A percentile compares a stretch with the other conserved stretches of the same genome.
These are phyloP conservation scores for Schizothecium vesticola DNA, from an alignment of 495 filamentous ascomycete genomes.

Conservation along the genomic window DNA sequence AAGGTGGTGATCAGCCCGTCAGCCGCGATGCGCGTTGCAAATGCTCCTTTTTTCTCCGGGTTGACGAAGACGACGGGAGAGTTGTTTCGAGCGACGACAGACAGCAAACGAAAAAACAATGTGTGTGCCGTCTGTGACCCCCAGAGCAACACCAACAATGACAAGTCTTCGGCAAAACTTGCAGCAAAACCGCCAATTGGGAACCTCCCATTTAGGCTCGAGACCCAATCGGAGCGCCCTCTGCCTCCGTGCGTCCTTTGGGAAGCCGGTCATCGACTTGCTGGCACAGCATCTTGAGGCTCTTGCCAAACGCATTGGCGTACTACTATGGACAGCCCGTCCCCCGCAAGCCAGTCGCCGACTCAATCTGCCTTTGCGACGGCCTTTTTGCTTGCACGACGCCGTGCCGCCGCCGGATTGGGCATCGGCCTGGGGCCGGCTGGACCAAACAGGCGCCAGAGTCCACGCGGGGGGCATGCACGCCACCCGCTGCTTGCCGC, in stretches of 20 bases:
- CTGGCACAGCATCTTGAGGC: conserved; percentile 13
- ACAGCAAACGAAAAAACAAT: background rate
- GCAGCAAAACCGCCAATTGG: background rate
- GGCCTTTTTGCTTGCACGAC: conserved; percentile 14
- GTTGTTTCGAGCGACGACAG: background rate
- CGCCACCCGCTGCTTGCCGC: conserved; percentile 11
- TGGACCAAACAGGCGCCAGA: conserved; percentile 3
- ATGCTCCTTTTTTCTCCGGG: background rate
- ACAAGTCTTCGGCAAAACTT: background rate
- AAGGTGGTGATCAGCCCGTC: background rate
- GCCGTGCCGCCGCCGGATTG: background rate
- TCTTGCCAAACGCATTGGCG: conserved; percentile 7
- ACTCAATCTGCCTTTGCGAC: conserved; percentile 12
- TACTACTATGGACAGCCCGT: background rate
- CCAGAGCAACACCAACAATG: background rate
- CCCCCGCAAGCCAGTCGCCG: background rate
- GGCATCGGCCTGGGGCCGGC: background rate
- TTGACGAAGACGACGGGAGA: background rate
- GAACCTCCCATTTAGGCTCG: background rate
- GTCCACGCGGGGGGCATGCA: conserved; percentile 6
- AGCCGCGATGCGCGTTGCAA: background rate
- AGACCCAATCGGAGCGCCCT: conserved; percentile 8
- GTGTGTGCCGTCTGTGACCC: background rate
- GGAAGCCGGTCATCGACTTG: background rate
- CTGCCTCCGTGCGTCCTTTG: background rate